Conservation (phyloP, 2,329 filamentous ascomycete species). For the Scytalidium sp. region DNA sequence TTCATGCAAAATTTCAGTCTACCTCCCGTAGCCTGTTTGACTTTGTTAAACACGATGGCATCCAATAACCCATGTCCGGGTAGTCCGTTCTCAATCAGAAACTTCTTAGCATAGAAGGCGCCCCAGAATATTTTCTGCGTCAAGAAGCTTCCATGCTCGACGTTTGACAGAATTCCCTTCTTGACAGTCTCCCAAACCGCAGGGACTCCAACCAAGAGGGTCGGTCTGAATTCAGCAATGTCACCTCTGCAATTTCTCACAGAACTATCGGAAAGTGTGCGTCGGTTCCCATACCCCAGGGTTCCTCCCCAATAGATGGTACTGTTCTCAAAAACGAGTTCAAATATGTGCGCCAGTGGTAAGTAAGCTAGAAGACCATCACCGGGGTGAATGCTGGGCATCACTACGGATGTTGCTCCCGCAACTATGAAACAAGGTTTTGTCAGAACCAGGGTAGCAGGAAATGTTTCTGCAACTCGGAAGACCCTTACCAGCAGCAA, state of each 20-base stretch:
- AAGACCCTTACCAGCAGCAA: slow-evolving; percentile 71
- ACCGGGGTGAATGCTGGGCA: slow-evolving; percentile 70
- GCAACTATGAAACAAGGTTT: too few relatives aligned
- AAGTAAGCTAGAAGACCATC: slow-evolving; percentile 88
- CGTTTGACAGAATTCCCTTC: slow-evolving; percentile 73
- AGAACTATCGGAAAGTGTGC: slow-evolving; percentile 81
- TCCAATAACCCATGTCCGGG: slow-evolving; percentile 72
- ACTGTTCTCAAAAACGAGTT: slow-evolving; percentile 92
- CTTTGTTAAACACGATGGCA: slow-evolving; percentile 82
- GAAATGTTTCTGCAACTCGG: slow-evolving; percentile 3
- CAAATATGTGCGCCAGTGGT: slow-evolving; percentile 91
- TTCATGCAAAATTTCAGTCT: slow-evolving; percentile 88
- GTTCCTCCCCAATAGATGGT: slow-evolving; percentile 86
- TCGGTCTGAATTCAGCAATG: slow-evolving; percentile 87
- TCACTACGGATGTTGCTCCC: slow-evolving; percentile 75
- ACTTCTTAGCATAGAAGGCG: slow-evolving; percentile 56
- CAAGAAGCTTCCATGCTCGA: slow-evolving; percentile 61
- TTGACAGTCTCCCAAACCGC: slow-evolving; percentile 97
- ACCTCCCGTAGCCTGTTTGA: slow-evolving; percentile 87
- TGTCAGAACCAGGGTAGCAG: slow-evolving; percentile 15
- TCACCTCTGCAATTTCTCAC: slow-evolving; percentile 91
- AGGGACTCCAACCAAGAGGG: slow-evolving; percentile 88
- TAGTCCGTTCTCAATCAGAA: slow-evolving; percentile 55
- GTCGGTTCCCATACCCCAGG: slow-evolving; percentile 88
- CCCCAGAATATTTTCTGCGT: slow-evolving; percentile 76